Base-by-base conservation (phyloP, 331 rosid genomes). In the Arachis monticola region DNA sequence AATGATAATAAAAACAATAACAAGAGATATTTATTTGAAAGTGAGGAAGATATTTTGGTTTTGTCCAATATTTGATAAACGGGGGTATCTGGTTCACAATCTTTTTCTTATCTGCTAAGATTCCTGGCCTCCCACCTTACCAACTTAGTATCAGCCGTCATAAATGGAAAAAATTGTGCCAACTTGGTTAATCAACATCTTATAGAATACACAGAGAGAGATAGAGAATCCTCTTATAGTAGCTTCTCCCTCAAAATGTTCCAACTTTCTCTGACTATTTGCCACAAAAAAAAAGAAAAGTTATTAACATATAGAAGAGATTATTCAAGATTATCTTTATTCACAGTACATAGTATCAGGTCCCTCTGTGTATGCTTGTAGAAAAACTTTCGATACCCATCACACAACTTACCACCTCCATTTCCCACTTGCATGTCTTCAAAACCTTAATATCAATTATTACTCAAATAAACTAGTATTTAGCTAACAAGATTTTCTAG, bases 331-430 rank as follows among this genome's bases (percentile, higher is more conserved):
- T 84, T 80, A 86, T 84, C 86, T 80, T 72, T 13, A 59, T 32
- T 32, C 51, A 85, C 67, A 9, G 84, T 64, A 77, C 69, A 64
- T 77, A 74, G 98, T 83, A 93, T 93, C 97, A 72, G 98, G 96
- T 92, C 85, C 96, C 73, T 84, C 75, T 72, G 80, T 4, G 80
- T 3, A n/a, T 53, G 27, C 71, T 76, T 74, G 65, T 44, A 77
- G 10, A 10, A 2, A 10, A 53, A n/a, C 84, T 83, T 69, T 84
- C 84, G 77, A 84, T 89, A 79, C 81, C 67, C 84, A 87, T 88
- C 92, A 81, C 67, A 64, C 71, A 82, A 79, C 72, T 76, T 64
- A 66, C 77, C 66, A 75, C 74, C 83, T 60, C 60, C 8, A 72
- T 63, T 64, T 7, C 80, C 91, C 85, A 85, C 93, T 82, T 82